Base-by-base conservation (phyloP, 345 rosid genomes). In the Populus davidiana region DNA sequence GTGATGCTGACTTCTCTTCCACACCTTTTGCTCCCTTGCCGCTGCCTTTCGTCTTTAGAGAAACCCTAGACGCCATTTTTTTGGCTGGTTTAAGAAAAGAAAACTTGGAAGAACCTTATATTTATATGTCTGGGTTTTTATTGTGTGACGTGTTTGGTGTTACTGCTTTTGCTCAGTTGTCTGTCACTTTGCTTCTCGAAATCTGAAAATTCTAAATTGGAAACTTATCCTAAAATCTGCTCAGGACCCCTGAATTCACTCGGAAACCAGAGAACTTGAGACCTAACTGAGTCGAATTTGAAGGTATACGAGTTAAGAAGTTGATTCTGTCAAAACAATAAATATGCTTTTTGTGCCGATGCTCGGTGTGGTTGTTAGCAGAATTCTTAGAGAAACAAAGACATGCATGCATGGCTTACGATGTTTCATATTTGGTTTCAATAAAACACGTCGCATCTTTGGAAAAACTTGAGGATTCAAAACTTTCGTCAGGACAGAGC, bases 1-100 rank as follows among this genome's bases (percentile, higher is more conserved):
- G 85, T 4, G 79, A 50, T 35, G 76, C 76, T 23, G 92, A 82
- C 79, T 83, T 86, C 35, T 81, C 97, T 1, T 87, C 87, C 29
- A 74, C 68, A 50, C 87, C 84, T 49, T 80, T 86, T 7, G 87
- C 47, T 80, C 90, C 89, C 82, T 88, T 88, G 52, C 80, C 75
- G 20, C 87, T 81, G 29, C 93, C 92, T 79, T 82, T 89, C 13
- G 14, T 61, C 86, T 85, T 90, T 71, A 87, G 78, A 36, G 91
- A 77, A 54, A 90, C 82, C 79, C 80, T 87, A 76, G 90, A 85
- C 75, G 81, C 86, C 91, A 89, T 89, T 68, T 6, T 1, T 39
- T 39, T 39, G 8, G 43, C 10, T 39, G 43, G 23, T 20, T 20
- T 33, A 6, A 20, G 59, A 52, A 2, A 18, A 17, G 59, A 52